Evolutionary conservation across 2,329 filamentous ascomycete species (phyloP), one percentile per base, ranked within the genome.

Genomic region (Apiospora pterosperma): DNA sequence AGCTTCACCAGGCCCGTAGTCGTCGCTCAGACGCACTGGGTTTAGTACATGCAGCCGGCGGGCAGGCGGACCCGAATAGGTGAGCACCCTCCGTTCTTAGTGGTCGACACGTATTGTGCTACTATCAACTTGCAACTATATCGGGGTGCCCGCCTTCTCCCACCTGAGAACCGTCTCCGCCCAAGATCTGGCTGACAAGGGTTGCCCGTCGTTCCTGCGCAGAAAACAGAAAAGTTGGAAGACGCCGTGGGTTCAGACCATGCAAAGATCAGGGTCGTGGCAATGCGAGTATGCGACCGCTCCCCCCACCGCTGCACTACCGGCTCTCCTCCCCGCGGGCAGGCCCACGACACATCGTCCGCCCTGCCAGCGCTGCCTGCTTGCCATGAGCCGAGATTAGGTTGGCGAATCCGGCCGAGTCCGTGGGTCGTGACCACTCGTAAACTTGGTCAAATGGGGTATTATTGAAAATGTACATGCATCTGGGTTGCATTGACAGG

Each of bases 241-340:
- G 28, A 3, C 12, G 36, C 5, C 48, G 16, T 31, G 19, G 28
- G 14, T 44, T 48, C 19, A 41, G 19, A 14, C 23, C 25, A 25
- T 31, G 23, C 44, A 52, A 55, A 55, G 48, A 55, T 55, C 48
- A 55, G 48, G 48, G 48, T 55, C 48, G 48, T 55, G 48, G 48
- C 48, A 34, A 55, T 55, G 48, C 48, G 42, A 48, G 11, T 5
- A 48, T 48, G 21, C 16, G n/a, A n/a, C 42, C 42, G 28, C 42
- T 44, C 41, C 21, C 42, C 19, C 41, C 6, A 28, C 42, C 14
- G 12, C 42, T 12, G 28, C 16, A 16, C 14, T 39, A 10, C 12
- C 38, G 19, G 38, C 38, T 39, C 44, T 28, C 23, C 39, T 42
- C 8, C 14, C 5, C 23, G 23, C 42, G 4, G 10, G 41, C 41